Evolutionary conservation across 176 grass and related monocot species (phyloP).

Genomic region (Microstegium vimineum): DNA sequence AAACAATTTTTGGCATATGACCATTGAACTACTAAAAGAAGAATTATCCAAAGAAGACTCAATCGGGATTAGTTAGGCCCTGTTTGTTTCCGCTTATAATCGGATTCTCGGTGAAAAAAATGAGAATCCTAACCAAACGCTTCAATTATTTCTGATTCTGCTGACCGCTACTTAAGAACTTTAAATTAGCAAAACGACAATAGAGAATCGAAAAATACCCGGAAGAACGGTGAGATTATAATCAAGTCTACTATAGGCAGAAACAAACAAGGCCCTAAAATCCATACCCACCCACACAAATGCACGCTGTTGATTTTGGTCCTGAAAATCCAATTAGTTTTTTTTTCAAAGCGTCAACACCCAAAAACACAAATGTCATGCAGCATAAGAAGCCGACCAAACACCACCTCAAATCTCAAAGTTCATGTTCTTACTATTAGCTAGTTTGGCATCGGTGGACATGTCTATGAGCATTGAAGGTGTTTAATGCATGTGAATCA

Average conservation of each 20-base stretch:
- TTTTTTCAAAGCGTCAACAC: not conserved
- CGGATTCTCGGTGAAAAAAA: not conserved
- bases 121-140: not conserved
- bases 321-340: not conserved
- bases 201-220: not conserved
- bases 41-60: not conserved
- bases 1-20: not conserved
- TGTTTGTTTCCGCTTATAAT: not conserved
- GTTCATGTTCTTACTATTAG: conserved; percentile 8
- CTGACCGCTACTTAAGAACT: not conserved
- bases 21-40: not conserved
- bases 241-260: not conserved
- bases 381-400: not conserved
- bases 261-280: not conserved
- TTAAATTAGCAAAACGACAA: not conserved
- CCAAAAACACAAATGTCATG: not conserved
- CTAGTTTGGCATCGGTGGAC: not conserved
- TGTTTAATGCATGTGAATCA: not conserved
- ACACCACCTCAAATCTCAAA: not conserved
- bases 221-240: not conserved
- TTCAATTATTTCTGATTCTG: not conserved
- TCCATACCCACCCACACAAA: not conserved
- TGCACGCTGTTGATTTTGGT: not conserved
- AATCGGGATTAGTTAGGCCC: not conserved
- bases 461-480: not conserved